These are phyloP conservation scores for Mytilinidion resinicola DNA, from an alignment of 495 filamentous ascomycete genomes.

Conservation along the genomic window DNA sequence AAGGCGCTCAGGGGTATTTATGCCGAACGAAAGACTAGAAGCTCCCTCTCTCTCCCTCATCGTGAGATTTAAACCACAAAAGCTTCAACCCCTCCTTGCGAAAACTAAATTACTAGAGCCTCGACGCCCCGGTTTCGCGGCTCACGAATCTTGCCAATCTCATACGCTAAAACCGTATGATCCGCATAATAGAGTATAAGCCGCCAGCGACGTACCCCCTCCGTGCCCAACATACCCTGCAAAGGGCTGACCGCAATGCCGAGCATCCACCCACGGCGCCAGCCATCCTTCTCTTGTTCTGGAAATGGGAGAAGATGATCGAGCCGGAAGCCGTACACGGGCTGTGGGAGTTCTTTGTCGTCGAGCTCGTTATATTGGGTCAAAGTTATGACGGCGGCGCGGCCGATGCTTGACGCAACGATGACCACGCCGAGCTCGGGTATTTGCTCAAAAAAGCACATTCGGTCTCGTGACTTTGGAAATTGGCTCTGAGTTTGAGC, in stretches of 20 bases:
- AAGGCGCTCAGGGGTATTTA: too few relatives aligned
- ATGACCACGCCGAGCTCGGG: slow-evolving; percentile 72
- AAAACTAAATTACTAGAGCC: background rate
- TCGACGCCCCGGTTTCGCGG: background rate
- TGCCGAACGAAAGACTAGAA: too few relatives aligned
- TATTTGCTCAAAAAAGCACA: slow-evolving; percentile 70
- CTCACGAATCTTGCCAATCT: background rate
- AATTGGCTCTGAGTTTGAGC: background rate
- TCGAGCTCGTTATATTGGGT: slow-evolving; percentile 38
- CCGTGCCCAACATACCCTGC: slow-evolving; percentile 40
- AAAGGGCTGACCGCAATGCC: slow-evolving; percentile 55
- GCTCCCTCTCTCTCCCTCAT: too few relatives aligned
- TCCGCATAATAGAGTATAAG: background rate
- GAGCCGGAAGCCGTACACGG: slow-evolving; percentile 43
- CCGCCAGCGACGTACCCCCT: background rate
- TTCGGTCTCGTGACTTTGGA: slow-evolving; percentile 47
- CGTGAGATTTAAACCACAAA: too few relatives aligned
- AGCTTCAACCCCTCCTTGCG: too few relatives aligned
- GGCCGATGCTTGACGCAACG: slow-evolving; percentile 64
- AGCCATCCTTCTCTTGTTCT: slow-evolving; percentile 41
- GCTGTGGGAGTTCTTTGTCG: slow-evolving; percentile 31
- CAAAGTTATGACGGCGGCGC: slow-evolving; percentile 65
- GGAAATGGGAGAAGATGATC: slow-evolving; percentile 32
- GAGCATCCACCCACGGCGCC: slow-evolving; percentile 44
- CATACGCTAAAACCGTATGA: background rate